Evolutionary conservation across 495 filamentous ascomycete species (phyloP).

Genomic region (Acidiella bohemica): DNA sequence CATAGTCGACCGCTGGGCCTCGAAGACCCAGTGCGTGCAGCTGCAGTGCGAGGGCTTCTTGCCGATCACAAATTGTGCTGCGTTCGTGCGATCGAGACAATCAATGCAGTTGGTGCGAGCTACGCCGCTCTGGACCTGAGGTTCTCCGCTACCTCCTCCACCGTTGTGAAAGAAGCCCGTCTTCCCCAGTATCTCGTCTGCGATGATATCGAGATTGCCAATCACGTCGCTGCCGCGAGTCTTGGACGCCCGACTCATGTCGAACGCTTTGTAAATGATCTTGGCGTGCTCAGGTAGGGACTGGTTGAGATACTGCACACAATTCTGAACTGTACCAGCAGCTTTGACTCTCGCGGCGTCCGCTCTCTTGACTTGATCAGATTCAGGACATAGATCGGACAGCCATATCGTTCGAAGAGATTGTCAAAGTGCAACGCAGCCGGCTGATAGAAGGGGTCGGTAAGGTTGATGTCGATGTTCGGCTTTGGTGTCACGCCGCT

Average conservation of each 20-base stretch:
- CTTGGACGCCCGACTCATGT: slow-evolving; percentile 94
- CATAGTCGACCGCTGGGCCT: slow-evolving; percentile 67
- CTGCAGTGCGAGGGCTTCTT: slow-evolving; percentile 88
- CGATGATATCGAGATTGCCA: slow-evolving; percentile 73
- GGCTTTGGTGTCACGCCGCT: slow-evolving; percentile 92
- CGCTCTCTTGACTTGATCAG: slow-evolving; percentile 82
- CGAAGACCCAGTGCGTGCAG: slow-evolving; percentile 86
- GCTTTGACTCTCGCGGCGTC: slow-evolving; percentile 82
- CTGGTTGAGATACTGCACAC: slow-evolving; percentile 86
- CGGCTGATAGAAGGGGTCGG: slow-evolving; percentile 93
- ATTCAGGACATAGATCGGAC: slow-evolving; percentile 84
- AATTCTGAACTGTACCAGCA: slow-evolving; percentile 80
- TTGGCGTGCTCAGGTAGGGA: slow-evolving; percentile 73
- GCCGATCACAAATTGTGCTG: slow-evolving; percentile 95
- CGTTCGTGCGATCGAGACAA: slow-evolving; percentile 91
- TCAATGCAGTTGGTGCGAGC: slow-evolving; percentile 96
- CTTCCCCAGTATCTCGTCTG: slow-evolving; percentile 65
- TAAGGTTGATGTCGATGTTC: slow-evolving; percentile 81
- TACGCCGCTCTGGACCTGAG: slow-evolving; percentile 78
- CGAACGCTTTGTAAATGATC: slow-evolving; percentile 88
- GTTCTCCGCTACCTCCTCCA: slow-evolving; percentile 44
- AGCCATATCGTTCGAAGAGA: slow-evolving; percentile 84
- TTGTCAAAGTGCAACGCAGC: slow-evolving; percentile 95
- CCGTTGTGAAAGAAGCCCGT: slow-evolving; percentile 96
- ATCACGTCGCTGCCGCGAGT: slow-evolving; percentile 93